Evolutionary conservation across 129 eudicot species (phyloP).

Genomic region (Saussurea involucrata): DNA sequence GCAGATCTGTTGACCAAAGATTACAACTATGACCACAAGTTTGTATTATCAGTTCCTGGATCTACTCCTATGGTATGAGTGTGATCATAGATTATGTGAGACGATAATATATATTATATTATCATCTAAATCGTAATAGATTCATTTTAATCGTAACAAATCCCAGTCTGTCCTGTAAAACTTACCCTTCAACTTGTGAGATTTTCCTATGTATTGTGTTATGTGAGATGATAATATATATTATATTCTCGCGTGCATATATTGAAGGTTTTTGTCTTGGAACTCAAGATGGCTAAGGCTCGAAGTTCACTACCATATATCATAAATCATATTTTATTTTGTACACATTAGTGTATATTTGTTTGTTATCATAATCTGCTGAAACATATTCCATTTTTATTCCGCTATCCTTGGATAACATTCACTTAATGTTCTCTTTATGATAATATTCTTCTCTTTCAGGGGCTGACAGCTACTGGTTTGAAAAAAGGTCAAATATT

Average conservation of each 20-base stretch:
- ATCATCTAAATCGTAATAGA: no score
- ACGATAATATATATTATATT: no score
- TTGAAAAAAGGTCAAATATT: constrained; percentile 72
- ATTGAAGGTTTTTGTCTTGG: not conserved
- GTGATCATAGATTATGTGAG: not conserved
- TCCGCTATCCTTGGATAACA: not conserved
- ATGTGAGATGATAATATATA: not conserved
- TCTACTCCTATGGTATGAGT: constrained; percentile 71
- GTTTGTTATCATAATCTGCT: not conserved
- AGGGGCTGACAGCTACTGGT: constrained; percentile 94
- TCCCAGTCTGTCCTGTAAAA: no score
- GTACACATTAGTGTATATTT: not conserved
- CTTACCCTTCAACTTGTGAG: not conserved
- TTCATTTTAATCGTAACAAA: no score
- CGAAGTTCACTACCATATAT: not conserved
- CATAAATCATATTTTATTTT: not conserved
- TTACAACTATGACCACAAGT: constrained; percentile 93
- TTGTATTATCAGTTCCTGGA: constrained; percentile 72
- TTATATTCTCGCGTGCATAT: not conserved
- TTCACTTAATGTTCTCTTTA: not conserved
- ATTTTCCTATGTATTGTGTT: no score
- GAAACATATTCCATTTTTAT: not conserved
- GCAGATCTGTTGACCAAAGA: constrained; percentile 89
- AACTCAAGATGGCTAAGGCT: not conserved
- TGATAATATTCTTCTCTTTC: constrained; percentile 1